A percentile compares a stretch with the other conserved stretches of the same genome.
These are phyloP conservation scores for Coniferiporia sulphurascens DNA, from an alignment of 1,284 basidiomycete genomes.

Conservation along the genomic window DNA sequence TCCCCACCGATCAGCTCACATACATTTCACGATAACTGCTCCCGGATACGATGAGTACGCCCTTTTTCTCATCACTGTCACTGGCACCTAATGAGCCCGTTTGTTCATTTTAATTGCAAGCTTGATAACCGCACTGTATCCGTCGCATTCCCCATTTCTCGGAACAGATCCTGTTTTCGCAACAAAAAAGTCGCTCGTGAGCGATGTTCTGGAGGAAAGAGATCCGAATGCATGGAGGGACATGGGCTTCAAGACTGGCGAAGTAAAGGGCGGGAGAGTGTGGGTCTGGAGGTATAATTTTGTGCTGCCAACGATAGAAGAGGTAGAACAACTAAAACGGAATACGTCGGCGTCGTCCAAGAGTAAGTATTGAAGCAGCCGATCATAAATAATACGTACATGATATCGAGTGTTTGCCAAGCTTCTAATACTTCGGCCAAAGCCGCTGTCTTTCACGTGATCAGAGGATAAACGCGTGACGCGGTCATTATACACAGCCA, in stretches of 20 bases:
- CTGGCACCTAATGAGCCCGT: neutral
- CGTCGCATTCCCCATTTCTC: conserved; percentile 37
- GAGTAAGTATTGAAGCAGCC: too few species aligned
- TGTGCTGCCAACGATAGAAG: conserved; percentile 30
- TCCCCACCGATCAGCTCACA: conserved; percentile 37
- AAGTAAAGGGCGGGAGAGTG: conserved; percentile 29
- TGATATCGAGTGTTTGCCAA: too few species aligned
- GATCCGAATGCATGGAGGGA: conserved; percentile 29
- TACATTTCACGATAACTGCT: conserved; percentile 34
- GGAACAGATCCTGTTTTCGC: conserved; percentile 39
- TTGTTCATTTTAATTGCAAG: conserved; percentile 17
- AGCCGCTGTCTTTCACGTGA: too few species aligned
- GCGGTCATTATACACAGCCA: too few species aligned
- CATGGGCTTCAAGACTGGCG: conserved; percentile 31
- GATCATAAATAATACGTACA: too few species aligned
- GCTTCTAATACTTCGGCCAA: too few species aligned
- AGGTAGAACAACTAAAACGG: conserved; percentile 29
- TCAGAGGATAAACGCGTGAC: too few species aligned
- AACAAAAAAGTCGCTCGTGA: conserved; percentile 36
- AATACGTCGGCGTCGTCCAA: neutral
- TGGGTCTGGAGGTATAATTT: conserved; percentile 36
- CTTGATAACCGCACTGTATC: conserved; percentile 36
- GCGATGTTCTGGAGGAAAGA: conserved; percentile 29
- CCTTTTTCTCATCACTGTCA: neutral
- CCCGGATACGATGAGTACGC: conserved; percentile 36